These are phyloP conservation scores for Phylloporus sp. DNA, from an alignment of 768 basidiomycete genomes.

Conservation along the genomic window DNA sequence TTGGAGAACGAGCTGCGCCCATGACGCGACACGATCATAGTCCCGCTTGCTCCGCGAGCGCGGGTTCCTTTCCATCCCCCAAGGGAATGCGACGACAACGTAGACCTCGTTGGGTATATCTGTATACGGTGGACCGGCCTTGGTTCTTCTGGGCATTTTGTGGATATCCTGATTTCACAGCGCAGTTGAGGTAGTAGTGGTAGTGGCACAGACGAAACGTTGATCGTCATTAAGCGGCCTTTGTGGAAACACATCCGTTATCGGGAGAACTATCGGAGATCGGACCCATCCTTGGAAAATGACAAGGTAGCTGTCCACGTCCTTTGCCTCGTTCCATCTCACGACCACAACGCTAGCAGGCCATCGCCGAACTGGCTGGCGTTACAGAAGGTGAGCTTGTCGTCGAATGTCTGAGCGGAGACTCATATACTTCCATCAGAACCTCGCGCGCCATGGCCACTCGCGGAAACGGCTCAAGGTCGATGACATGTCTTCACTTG, in stretches of 20 bases:
- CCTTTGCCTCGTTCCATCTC: background rate
- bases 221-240: background rate
- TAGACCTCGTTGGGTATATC: constrained; percentile 19
- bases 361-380: constrained; percentile 59
- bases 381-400: constrained; percentile 44
- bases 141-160: constrained; percentile 19
- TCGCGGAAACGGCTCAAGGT: constrained; percentile 20
- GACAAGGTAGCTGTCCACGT: constrained; percentile 10
- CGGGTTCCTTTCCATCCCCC: constrained; percentile 13
- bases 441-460: constrained; percentile 5
- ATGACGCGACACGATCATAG: constrained; percentile 22
- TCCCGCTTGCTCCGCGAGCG: constrained; percentile 10
- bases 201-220: constrained; percentile 3
- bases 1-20: constrained; percentile 23
- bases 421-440: constrained; percentile 3
- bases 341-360: constrained; percentile 1
- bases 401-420: background rate
- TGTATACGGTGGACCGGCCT: constrained; percentile 27
- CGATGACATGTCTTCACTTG: constrained; percentile 2
- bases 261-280: constrained; percentile 16
- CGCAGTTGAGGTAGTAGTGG: background rate
- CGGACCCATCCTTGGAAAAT: constrained; percentile 6
- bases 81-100: constrained; percentile 24
- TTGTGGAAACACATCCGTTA: background rate
- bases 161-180: background rate